phyloP scores from a whole-genome alignment of 2,329 filamentous ascomycete genomes.

The Fulvia fulva region DNA sequence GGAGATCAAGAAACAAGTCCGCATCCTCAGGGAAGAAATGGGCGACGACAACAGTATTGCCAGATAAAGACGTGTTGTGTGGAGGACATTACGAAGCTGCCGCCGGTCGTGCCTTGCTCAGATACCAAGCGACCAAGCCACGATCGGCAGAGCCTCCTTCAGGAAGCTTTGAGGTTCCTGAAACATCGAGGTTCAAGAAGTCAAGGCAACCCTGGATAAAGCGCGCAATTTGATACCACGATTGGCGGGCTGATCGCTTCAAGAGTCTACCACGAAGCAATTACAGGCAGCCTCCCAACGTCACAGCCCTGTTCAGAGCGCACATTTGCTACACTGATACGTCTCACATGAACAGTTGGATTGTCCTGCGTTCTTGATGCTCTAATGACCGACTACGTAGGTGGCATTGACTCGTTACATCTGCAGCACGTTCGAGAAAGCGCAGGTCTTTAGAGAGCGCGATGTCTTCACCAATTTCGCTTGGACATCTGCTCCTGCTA shows the following conservation, averaged over 20 bases:
- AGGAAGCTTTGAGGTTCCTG: neutral
- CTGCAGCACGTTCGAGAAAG: neutral
- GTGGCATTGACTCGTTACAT: neutral
- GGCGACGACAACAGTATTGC: slow-evolving; percentile 23
- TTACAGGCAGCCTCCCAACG: neutral
- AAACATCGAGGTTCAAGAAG: neutral
- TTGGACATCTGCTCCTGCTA: neutral
- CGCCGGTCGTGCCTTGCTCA: no score
- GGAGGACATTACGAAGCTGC: no score
- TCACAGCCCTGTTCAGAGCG: neutral
- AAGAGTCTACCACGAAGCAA: neutral
- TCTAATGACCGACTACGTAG: neutral
- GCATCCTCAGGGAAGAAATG: slow-evolving; percentile 58
- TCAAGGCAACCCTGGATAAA: neutral
- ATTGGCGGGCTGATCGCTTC: neutral
- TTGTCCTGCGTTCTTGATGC: neutral
- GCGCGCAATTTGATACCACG: neutral
- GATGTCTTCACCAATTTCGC: neutral
- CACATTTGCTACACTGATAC: neutral
- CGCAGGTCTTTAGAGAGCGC: neutral
- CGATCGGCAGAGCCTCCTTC: neutral
- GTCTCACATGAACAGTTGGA: neutral
- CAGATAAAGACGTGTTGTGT: neutral
- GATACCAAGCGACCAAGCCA: no score
- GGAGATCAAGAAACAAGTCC: slow-evolving; percentile 61